Evolutionary conservation across 1,139 yeast species (phyloP), one percentile per base, ranked within the genome.

Genomic region (Wickerhamomyces sp.): DNA sequence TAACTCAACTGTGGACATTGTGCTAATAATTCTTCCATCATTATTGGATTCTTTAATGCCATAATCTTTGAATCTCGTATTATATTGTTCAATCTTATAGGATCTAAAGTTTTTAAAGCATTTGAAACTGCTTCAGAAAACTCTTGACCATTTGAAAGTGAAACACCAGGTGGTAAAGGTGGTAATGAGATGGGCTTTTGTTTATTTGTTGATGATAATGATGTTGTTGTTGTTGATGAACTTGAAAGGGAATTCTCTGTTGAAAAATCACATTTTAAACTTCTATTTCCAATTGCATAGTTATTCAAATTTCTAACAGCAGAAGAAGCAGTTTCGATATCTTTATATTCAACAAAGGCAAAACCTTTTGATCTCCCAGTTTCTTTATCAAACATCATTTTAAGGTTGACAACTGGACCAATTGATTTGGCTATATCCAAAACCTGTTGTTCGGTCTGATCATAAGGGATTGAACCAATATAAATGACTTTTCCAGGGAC

Each of bases 301-400:
- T 88, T 86, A 63, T 88, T 87, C 55, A 91, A 70, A 66, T 91
- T 93, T 48, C 98, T 72, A 18, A 90, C 95, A 0, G 98, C 98
- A 14, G 94, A 83, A 2, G 88, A 82, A 1, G 97, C 96, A 0
- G 96, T 86, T 56, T 87, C 96, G 18, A 69, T 57, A 53, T 76
- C 73, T 38, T 49, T 45, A 38, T 86, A 91, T 55, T 86, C 91
- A 23, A 91, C 84, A 57, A 85, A 87, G 4, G 96, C 97, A 63
- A 80, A 88, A 1, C 98, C 98, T 63, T 85, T 89, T 15, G 96
- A 87, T 60, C 84, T 85, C 3, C 98, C 98, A 0, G 96, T 89
- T 47, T 82, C 81, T 39, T 87, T 84, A 63, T 91, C 98, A 62
- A 91, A 88, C 61, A 88, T 75, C 58, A 91, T 73, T 61, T 84